Evolutionary conservation across 2,329 filamentous ascomycete species (phyloP).

Genomic region (Acrocalymma vagum): DNA sequence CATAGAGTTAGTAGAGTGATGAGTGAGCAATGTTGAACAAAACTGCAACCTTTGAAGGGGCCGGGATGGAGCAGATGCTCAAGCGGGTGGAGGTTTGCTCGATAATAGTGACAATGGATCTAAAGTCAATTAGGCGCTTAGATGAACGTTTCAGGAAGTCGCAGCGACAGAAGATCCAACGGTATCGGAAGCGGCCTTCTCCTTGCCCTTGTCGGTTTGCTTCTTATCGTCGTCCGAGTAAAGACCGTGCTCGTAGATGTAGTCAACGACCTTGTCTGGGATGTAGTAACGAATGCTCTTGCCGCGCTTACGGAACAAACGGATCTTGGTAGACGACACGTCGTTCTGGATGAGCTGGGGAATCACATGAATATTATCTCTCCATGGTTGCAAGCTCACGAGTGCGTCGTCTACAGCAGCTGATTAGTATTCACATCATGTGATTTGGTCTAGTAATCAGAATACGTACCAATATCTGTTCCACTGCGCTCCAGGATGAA

Average conservation of each 20-base stretch:
- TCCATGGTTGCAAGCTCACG: slow-evolving; percentile 80
- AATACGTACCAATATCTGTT: slow-evolving; percentile 71
- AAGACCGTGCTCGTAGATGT: slow-evolving; percentile 50
- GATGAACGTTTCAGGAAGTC: slow-evolving; percentile 17
- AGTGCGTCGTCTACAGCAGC: slow-evolving; percentile 73
- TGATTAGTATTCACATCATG: slow-evolving; percentile 14
- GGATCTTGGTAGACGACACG: slow-evolving; percentile 82
- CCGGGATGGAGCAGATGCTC: too few species aligned
- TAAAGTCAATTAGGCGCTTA: too few species aligned
- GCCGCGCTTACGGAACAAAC: slow-evolving; percentile 67
- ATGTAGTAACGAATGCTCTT: slow-evolving; percentile 53
- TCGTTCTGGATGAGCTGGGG: slow-evolving; percentile 89
- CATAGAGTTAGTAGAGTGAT: too few species aligned
- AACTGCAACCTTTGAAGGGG: too few species aligned
- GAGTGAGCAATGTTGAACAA: too few species aligned
- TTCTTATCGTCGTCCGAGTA: slow-evolving; percentile 50
- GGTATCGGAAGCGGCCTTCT: slow-evolving; percentile 28
- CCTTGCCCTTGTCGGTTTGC: slow-evolving; percentile 44
- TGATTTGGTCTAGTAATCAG: neutral
- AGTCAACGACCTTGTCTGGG: slow-evolving; percentile 48
- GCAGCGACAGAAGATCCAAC: slow-evolving; percentile 30
- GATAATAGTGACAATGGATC: neutral
- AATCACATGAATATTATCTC: slow-evolving; percentile 87
- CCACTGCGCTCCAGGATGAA: slow-evolving; percentile 90
- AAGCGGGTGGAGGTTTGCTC: neutral